Evolutionary conservation across 2,329 filamentous ascomycete species (phyloP).

Genomic region (Hypocrella siamensis): DNA sequence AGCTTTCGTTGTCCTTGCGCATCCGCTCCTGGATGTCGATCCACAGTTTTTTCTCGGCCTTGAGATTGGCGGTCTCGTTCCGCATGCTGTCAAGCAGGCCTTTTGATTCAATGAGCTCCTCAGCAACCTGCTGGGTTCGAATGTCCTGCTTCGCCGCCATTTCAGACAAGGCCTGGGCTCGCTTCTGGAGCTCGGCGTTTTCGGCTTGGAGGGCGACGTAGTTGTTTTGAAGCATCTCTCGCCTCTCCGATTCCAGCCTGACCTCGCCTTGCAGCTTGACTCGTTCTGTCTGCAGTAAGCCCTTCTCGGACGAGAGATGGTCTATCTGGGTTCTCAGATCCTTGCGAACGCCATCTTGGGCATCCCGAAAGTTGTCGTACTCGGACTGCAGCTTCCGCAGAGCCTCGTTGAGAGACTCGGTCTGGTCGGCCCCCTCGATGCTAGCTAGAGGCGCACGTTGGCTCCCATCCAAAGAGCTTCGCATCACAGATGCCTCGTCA

Average conservation of each 20-base stretch:
- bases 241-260: slow-evolving; percentile 65
- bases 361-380: slow-evolving; percentile 79
- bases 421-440: slow-evolving; percentile 39
- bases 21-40: slow-evolving; percentile 84
- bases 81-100: slow-evolving; percentile 73
- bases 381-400: slow-evolving; percentile 79
- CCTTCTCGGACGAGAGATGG: slow-evolving; percentile 67
- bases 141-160: slow-evolving; percentile 80
- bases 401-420: slow-evolving; percentile 53
- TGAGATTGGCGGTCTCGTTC: slow-evolving; percentile 81
- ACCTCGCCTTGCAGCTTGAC: slow-evolving; percentile 69
- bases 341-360: slow-evolving; percentile 65
- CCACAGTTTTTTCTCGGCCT: slow-evolving; percentile 88
- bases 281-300: slow-evolving; percentile 65
- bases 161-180: slow-evolving; percentile 62
- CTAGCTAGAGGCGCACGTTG: slow-evolving; percentile 38
- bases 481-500: slow-evolving; percentile 55
- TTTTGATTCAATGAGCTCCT: slow-evolving; percentile 79
- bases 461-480: slow-evolving; percentile 48
- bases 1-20: slow-evolving; percentile 70
- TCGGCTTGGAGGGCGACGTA: slow-evolving; percentile 71
- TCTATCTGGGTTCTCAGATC: slow-evolving; percentile 77
- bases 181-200: slow-evolving; percentile 74
- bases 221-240: slow-evolving; percentile 80
- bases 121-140: slow-evolving; percentile 76